phyloP scores from a whole-genome alignment of 1,139 yeast genomes.

The Saccharomyces hybrid region DNA sequence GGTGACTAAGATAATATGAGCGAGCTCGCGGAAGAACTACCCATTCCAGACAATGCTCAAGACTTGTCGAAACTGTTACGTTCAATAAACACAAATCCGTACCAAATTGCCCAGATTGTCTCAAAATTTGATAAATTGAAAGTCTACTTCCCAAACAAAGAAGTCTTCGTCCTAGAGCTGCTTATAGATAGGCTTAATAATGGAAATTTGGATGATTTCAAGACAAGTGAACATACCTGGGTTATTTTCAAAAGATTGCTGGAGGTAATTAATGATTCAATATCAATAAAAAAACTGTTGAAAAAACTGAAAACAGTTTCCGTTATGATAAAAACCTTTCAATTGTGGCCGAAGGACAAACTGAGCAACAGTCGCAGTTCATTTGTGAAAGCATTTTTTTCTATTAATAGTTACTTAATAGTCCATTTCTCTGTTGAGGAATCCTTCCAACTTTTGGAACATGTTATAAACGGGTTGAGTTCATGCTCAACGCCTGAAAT shows the following conservation, averaged over 20 bases:
- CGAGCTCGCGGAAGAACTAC: conserved; percentile 2
- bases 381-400: neutral
- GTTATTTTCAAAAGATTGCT: conserved; percentile 39
- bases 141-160: conserved; percentile 54
- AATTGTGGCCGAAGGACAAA: conserved; percentile 2
- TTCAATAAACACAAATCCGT: conserved; percentile 39
- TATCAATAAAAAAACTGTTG: conserved; percentile 31
- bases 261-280: conserved; percentile 26
- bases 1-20: conserved; percentile 9
- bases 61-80: conserved; percentile 57
- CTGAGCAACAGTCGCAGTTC: neutral
- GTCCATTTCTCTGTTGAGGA: conserved; percentile 18
- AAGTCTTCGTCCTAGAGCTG: conserved; percentile 56
- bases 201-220: conserved; percentile 37
- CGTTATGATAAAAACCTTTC: conserved; percentile 13
- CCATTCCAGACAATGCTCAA: conserved; percentile 40
- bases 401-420: neutral
- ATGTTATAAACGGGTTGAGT: neutral
- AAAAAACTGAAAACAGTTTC: conserved; percentile 36
- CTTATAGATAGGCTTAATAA: conserved; percentile 60
- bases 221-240: conserved; percentile 42
- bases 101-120: conserved; percentile 39
- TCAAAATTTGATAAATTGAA: conserved; percentile 38
- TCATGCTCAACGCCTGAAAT: neutral
- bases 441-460: conserved; percentile 16